Base-by-base conservation (phyloP, 176 grass and related monocot species). In the Lolium rigidum region DNA sequence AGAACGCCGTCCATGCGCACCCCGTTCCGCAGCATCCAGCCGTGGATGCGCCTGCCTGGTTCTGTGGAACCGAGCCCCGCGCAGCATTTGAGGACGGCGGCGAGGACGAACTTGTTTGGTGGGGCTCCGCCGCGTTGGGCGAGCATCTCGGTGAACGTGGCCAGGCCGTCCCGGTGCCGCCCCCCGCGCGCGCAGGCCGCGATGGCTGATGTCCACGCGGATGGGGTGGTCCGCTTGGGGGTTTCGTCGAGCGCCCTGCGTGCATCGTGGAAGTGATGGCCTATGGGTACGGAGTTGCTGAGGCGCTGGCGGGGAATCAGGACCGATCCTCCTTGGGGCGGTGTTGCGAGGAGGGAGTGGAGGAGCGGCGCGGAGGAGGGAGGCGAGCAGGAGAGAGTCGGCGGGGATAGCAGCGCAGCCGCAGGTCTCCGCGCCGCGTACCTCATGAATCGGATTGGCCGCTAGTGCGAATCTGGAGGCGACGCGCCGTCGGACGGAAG, bases 11-110 rank as follows among this genome's bases (percentile, higher is more conserved):
- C 90, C 10, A 84, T 26, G 22, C 65, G 31, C 51, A 90, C 82
- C 11, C 76, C 80, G 3, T 79, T 87, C 72, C 93, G 86, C n/a
- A 92, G 41, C 55, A 88, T 82, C 93, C 90, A 95, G 13, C 90
- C 93, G 11, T 95, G 93, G 51, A 95, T 7, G 18, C 69, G 59
- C 87, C 88, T 88, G 22, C 90, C 88, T 0, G 52, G 55, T 38
- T 80, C 56, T 39, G 84, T 15, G 43, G 87, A 57, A 1, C 66
- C 4, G 12, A 81, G 84, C 10, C 83, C 93, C 0, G 77, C 57
- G 41, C 93, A 92, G 51, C 93, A 95, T 64, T 79, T 92, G 79
- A 95, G 64, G 61, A 95, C 88, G 41, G 88, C 78, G 0, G 93
- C 76, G 16, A 95, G 88, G 48, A 92, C 84, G 20, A 92, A 90